Conservation (phyloP, 805 yeast species). For the Ogataea trehalophila region DNA sequence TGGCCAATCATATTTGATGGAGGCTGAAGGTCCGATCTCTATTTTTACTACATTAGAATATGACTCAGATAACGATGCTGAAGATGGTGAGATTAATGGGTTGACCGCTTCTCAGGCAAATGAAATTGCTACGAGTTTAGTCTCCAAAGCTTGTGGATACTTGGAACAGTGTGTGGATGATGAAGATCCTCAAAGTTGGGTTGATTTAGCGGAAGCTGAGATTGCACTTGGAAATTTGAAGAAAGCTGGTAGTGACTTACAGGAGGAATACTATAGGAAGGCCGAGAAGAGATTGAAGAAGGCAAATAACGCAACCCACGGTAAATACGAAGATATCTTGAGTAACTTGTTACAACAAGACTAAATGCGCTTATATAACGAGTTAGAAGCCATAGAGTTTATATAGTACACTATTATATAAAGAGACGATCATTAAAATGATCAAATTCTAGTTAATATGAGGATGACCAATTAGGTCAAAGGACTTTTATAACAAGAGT, state of each 20-base stretch:
- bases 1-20: slow-evolving; percentile 60
- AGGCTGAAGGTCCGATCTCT: slow-evolving; percentile 57
- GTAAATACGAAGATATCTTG: slow-evolving; percentile 61
- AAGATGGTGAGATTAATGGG: slow-evolving; percentile 32
- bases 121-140: slow-evolving; percentile 41
- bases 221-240: slow-evolving; percentile 73
- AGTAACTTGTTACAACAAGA: slow-evolving; percentile 40
- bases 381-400: not conserved
- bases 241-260: slow-evolving; percentile 61
- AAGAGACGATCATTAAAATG: too few relatives aligned
- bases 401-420: too few relatives aligned
- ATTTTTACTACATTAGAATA: slow-evolving; percentile 54
- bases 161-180: slow-evolving; percentile 57
- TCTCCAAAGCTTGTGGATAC: slow-evolving; percentile 50
- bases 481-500: too few relatives aligned
- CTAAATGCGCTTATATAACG: not conserved
- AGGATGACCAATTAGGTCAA: too few relatives aligned
- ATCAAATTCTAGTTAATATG: too few relatives aligned
- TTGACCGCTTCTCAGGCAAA: slow-evolving; percentile 41
- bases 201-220: slow-evolving; percentile 77
- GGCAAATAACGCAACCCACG: slow-evolving; percentile 79
- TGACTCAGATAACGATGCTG: slow-evolving; percentile 44
- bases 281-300: slow-evolving; percentile 66
- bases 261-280: slow-evolving; percentile 55
- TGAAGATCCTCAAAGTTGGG: slow-evolving; percentile 79